Percentiles rank a stretch among this genome's conserved stretches.
These are phyloP conservation scores for Xenoacremonium recifei DNA, from an alignment of 2,329 filamentous ascomycete species.

Conservation along the genomic window DNA sequence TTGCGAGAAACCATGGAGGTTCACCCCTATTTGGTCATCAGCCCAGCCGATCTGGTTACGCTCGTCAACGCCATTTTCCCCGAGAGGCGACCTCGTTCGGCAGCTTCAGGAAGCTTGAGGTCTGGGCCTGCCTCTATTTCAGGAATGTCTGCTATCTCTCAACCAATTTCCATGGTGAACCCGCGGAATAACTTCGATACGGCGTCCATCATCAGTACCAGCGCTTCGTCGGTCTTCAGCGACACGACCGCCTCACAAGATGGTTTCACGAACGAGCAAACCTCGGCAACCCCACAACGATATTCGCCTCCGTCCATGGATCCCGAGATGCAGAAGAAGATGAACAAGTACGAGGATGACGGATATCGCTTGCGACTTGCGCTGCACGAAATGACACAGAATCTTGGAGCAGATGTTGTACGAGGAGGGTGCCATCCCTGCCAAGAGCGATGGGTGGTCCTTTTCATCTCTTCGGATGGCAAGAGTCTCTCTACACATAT, in stretches of 20 bases:
- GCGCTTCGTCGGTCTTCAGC: constrained; percentile 69
- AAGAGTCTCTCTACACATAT: constrained; percentile 68
- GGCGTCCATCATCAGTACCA: constrained; percentile 70
- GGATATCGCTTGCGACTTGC: constrained; percentile 65
- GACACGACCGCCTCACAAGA: constrained; percentile 65
- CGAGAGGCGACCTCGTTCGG: constrained; percentile 64
- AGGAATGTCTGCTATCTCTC: constrained; percentile 67
- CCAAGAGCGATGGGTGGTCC: constrained; percentile 77
- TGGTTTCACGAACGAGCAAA: constrained; percentile 57
- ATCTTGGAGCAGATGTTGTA: constrained; percentile 61
- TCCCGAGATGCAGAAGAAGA: constrained; percentile 39
- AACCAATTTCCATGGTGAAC: constrained; percentile 61
- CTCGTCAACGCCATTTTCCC: constrained; percentile 84
- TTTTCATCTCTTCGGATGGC: constrained; percentile 75
- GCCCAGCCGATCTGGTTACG: constrained; percentile 75
- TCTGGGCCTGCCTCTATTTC: constrained; percentile 67
- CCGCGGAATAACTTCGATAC: constrained; percentile 61
- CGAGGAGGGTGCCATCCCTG: constrained; percentile 74
- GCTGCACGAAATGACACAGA: constrained; percentile 68
- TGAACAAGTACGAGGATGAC: constrained; percentile 60
- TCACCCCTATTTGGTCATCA: constrained; percentile 76
- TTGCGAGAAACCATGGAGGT: constrained; percentile 75
- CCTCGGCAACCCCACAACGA: constrained; percentile 48
- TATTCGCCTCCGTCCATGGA: constrained; percentile 54
- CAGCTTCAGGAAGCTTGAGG: constrained; percentile 58